Percentiles rank a stretch among this genome's conserved stretches.
phyloP scores from a whole-genome alignment of 805 yeast genomes.

The Metschnikowia kofuensis region DNA sequence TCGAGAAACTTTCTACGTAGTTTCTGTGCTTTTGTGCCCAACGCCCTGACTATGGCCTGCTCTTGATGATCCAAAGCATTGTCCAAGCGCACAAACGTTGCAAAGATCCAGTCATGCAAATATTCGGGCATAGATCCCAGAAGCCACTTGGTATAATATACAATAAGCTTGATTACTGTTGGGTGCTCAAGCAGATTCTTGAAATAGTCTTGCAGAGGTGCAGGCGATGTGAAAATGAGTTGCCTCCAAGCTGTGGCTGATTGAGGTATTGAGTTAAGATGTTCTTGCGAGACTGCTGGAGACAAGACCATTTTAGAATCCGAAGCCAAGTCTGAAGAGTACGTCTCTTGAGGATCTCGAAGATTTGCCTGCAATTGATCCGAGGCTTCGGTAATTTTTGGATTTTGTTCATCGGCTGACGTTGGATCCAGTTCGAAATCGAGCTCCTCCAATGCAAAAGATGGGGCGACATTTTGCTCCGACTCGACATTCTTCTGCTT shows the following conservation, averaged over 20 bases:
- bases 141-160: constrained; percentile 38
- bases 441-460: not conserved
- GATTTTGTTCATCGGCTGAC: not conserved
- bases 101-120: constrained; percentile 37
- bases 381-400: not conserved
- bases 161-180: constrained; percentile 32
- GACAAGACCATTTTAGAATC: not conserved
- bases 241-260: constrained; percentile 33
- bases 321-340: not conserved
- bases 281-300: not conserved
- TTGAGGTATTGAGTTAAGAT: constrained; percentile 16
- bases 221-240: constrained; percentile 24
- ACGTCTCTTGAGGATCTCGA: not conserved
- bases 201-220: constrained; percentile 27
- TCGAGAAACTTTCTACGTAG: constrained; percentile 14
- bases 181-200: constrained; percentile 26
- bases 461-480: not conserved
- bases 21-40: constrained; percentile 38
- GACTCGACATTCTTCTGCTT: not conserved
- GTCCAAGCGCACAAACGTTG: constrained; percentile 34
- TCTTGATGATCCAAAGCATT: constrained; percentile 32
- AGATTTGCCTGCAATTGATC: not conserved
- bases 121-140: constrained; percentile 26
- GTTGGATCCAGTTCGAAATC: not conserved
- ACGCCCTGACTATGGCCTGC: constrained; percentile 31